Percentiles rank a stretch among this genome's conserved stretches.
These are phyloP conservation scores for Bauhinia variegata DNA, from an alignment of 306 rosid genomes.

Conservation along the genomic window DNA sequence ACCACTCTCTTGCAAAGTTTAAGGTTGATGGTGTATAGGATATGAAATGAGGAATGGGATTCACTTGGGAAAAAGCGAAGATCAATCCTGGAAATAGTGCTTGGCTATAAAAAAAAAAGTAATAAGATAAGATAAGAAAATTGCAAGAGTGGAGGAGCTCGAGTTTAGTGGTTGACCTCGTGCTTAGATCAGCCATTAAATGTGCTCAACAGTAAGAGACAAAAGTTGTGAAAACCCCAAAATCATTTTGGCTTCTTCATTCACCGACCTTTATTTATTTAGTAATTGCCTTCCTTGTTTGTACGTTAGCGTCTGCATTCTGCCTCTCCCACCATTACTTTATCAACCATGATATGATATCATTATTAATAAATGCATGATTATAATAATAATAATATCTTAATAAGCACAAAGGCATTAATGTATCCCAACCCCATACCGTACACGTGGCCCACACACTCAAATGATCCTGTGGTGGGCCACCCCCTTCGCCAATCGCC, in stretches of 20 bases:
- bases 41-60: constrained; percentile 5
- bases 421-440: constrained; percentile 45
- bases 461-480: constrained; percentile 54
- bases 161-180: constrained; percentile 68
- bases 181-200: constrained; percentile 57
- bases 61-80: constrained; percentile 26
- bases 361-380: constrained; percentile 52
- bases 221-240: constrained; percentile 33
- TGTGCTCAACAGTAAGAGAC: constrained; percentile 45
- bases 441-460: constrained; percentile 69
- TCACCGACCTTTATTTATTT: constrained; percentile 34
- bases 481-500: constrained; percentile 40
- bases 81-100: constrained; percentile 48
- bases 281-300: constrained; percentile 45
- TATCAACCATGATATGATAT: constrained; percentile 44
- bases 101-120: too few species aligned
- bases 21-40: constrained; percentile 15
- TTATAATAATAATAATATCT: constrained; percentile 43
- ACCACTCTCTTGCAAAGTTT: constrained; percentile 34
- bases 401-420: constrained; percentile 40
- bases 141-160: constrained; percentile 6
- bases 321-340: constrained; percentile 35
- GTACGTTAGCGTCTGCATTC: constrained; percentile 51
- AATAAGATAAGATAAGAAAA: constrained; percentile 1
- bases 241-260: constrained; percentile 26